These are phyloP conservation scores for Aquilaria sinensis DNA, from an alignment of 345 rosid species.

Conservation along the genomic window DNA sequence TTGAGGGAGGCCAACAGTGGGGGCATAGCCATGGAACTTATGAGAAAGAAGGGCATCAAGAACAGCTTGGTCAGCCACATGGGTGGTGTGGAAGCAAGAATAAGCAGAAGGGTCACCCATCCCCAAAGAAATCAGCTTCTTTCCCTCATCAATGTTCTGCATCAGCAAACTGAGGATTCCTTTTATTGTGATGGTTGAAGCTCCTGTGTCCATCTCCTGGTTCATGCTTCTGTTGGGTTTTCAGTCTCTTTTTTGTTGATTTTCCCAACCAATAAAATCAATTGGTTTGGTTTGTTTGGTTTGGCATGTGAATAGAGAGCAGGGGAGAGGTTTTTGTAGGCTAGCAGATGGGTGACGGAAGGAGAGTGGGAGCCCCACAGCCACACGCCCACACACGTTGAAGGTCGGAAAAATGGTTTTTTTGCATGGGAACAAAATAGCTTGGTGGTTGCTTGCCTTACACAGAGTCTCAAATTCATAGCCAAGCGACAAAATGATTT, in stretches of 20 bases:
- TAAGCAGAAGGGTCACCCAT: slow-evolving; percentile 92
- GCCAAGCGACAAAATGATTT: no score
- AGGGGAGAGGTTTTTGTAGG: no score
- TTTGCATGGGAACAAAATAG: no score
- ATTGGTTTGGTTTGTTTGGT: no score
- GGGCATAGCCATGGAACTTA: slow-evolving; percentile 89
- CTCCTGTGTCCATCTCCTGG: slow-evolving; percentile 26
- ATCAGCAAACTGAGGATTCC: slow-evolving; percentile 67
- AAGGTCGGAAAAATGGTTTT: no score
- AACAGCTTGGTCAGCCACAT: slow-evolving; percentile 57
- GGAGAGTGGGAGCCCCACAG: no score
- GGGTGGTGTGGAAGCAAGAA: slow-evolving; percentile 71
- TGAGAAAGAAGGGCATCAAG: slow-evolving; percentile 61
- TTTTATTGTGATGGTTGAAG: slow-evolving; percentile 61
- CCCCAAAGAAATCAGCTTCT: slow-evolving; percentile 59
- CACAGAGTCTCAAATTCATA: no score
- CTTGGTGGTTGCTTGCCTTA: no score
- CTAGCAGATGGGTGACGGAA: no score
- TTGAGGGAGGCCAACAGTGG: slow-evolving; percentile 88
- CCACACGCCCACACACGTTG: no score
- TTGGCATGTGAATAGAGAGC: no score
- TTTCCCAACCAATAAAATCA: no score
- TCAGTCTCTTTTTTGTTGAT: background rate
- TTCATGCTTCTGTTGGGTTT: slow-evolving; percentile 1
- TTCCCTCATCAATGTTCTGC: slow-evolving; percentile 40